phyloP scores from a whole-genome alignment of 495 filamentous ascomycete genomes.

The Lasiosphaeria hispida region DNA sequence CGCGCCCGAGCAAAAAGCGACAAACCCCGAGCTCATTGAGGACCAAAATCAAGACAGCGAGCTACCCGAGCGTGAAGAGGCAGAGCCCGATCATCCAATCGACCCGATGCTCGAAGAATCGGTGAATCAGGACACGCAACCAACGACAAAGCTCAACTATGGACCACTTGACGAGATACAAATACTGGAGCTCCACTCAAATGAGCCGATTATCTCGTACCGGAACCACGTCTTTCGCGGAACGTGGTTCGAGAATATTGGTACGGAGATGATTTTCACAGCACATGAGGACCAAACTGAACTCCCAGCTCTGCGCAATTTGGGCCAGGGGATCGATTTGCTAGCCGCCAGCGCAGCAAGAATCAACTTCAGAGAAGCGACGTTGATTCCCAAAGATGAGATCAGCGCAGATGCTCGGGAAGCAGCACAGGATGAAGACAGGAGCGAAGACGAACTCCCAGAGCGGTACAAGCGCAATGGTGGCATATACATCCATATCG shows the following conservation, averaged over 20 bases:
- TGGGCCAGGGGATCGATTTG: constrained; percentile 55
- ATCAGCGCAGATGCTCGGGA: not conserved
- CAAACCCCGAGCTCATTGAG: constrained; percentile 20
- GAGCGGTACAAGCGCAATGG: constrained; percentile 32
- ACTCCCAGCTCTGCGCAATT: constrained; percentile 41
- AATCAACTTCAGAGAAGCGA: constrained; percentile 41
- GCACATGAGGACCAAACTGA: constrained; percentile 42
- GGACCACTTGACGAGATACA: constrained; percentile 54
- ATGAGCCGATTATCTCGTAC: constrained; percentile 71
- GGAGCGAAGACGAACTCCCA: constrained; percentile 24
- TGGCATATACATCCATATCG: constrained; percentile 35
- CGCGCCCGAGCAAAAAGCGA: constrained; percentile 19
- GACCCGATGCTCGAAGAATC: constrained; percentile 17
- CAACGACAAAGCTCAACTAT: not conserved
- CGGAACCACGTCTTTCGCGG: constrained; percentile 71
- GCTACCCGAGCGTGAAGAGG: constrained; percentile 27
- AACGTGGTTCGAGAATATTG: constrained; percentile 72
- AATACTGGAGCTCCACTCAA: constrained; percentile 72
- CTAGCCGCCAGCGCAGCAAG: constrained; percentile 56
- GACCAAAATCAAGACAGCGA: constrained; percentile 34
- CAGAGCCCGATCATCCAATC: constrained; percentile 26
- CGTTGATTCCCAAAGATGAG: constrained; percentile 14
- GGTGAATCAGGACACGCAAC: constrained; percentile 1
- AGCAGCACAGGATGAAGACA: constrained; percentile 4
- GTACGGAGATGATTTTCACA: constrained; percentile 74